Evolutionary conservation across 78 protist genomes (phyloP).

Genomic region (Neovahlkampfia damariscottae): DNA sequence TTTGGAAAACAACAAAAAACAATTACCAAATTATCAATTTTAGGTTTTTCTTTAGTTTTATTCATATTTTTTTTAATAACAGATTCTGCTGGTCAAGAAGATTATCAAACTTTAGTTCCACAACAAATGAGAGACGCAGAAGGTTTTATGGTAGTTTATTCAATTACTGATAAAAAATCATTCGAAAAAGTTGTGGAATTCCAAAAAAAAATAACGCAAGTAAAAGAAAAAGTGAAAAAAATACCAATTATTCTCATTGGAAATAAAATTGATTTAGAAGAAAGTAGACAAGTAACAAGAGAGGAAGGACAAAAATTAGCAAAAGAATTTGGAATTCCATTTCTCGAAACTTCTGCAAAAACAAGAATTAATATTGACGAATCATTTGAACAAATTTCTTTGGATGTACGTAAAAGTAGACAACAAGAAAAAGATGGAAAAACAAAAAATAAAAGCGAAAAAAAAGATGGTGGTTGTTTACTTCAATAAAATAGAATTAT

Average conservation of each 20-base stretch:
- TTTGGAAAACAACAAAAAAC: background rate
- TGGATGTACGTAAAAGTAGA: background rate
- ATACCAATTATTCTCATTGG: slow-evolving; percentile 71
- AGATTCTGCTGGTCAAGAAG: slow-evolving; percentile 75
- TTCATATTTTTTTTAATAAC: no score
- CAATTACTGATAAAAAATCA: slow-evolving; percentile 38
- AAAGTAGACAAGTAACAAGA: slow-evolving; percentile 42
- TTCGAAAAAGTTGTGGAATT: slow-evolving; percentile 50
- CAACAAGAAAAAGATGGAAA: no score
- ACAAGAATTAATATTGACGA: slow-evolving; percentile 69
- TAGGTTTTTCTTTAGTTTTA: no score
- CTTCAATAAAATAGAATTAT: no score
- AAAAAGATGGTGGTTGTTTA: no score
- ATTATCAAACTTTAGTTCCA: slow-evolving; percentile 53
- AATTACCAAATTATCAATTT: background rate
- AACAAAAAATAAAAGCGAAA: no score
- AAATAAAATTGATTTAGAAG: slow-evolving; percentile 68
- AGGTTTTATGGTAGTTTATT: slow-evolving; percentile 71
- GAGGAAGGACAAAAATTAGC: slow-evolving; percentile 43
- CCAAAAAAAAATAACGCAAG: slow-evolving; percentile 32
- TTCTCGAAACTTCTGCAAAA: slow-evolving; percentile 70
- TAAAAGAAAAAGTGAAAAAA: slow-evolving; percentile 68
- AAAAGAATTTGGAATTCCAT: slow-evolving; percentile 22
- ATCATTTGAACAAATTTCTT: slow-evolving; percentile 46
- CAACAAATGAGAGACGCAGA: slow-evolving; percentile 63